phyloP scores from a whole-genome alignment of 768 basidiomycete species.

The Neoboletus subvelutipes region DNA sequence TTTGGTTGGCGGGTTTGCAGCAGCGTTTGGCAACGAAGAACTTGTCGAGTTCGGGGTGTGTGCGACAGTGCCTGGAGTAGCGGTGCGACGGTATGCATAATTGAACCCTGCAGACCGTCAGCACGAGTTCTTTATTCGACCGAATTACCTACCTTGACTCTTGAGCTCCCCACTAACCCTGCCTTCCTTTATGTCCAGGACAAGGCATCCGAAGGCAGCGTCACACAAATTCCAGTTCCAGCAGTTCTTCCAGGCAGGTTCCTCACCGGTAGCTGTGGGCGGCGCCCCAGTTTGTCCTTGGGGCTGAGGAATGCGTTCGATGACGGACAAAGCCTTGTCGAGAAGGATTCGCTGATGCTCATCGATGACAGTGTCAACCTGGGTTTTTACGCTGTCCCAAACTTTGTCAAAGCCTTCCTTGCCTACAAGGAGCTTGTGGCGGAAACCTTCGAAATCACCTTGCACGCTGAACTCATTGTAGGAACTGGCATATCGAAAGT shows the following conservation, averaged over 20 bases:
- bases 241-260: slow-evolving; percentile 96
- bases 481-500: slow-evolving; percentile 94
- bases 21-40: slow-evolving; percentile 46
- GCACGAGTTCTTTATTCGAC: neutral
- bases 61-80: slow-evolving; percentile 48
- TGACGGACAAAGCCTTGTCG: slow-evolving; percentile 84
- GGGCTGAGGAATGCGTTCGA: slow-evolving; percentile 72
- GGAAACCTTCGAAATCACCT: slow-evolving; percentile 83
- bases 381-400: slow-evolving; percentile 91
- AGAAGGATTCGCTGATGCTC: slow-evolving; percentile 85
- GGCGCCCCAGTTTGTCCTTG: slow-evolving; percentile 39
- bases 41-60: slow-evolving; percentile 60
- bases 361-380: slow-evolving; percentile 90
- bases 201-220: slow-evolving; percentile 85
- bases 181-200: slow-evolving; percentile 90
- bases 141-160: slow-evolving; percentile 70
- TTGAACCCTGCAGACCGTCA: slow-evolving; percentile 71
- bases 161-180: slow-evolving; percentile 89
- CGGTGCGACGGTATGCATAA: slow-evolving; percentile 86
- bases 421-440: slow-evolving; percentile 72
- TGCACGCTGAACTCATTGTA: slow-evolving; percentile 98
- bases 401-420: slow-evolving; percentile 86
- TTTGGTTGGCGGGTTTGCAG: slow-evolving; percentile 34
- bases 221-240: slow-evolving; percentile 99
- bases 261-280: slow-evolving; percentile 64